Evolutionary conservation across 2,329 filamentous ascomycete genomes (phyloP).

Genomic region (Ceratocystis smalleyi): DNA sequence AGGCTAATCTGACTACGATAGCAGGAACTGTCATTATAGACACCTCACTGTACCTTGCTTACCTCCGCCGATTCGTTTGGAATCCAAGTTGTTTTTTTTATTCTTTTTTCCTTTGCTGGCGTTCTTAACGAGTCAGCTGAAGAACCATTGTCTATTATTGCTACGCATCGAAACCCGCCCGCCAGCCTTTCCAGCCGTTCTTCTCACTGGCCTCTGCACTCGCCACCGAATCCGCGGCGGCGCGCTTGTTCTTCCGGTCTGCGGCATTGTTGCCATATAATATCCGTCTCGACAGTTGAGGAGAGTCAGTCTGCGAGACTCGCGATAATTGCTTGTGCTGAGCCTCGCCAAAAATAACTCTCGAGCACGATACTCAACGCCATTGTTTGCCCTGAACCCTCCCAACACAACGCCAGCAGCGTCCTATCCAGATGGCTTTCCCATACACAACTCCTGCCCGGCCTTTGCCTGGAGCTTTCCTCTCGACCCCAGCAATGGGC

Average conservation of each 20-base stretch:
- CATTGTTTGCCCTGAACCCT: not conserved
- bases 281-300: not conserved
- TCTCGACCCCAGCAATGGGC: slow-evolving; percentile 55
- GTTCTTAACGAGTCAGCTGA: not conserved
- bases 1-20: not conserved
- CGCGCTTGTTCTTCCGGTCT: not conserved
- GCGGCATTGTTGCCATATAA: not conserved
- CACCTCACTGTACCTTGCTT: not conserved
- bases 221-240: not conserved
- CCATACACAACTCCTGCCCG: slow-evolving; percentile 50
- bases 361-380: not conserved
- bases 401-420: not conserved
- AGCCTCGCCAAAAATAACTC: not conserved
- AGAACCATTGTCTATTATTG: not conserved
- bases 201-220: not conserved
- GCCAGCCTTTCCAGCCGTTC: not conserved
- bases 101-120: not conserved
- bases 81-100: not conserved
- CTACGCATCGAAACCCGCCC: not conserved
- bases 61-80: not conserved
- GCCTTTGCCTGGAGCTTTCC: slow-evolving; percentile 57
- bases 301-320: not conserved
- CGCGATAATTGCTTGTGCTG: too few species aligned
- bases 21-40: not conserved
- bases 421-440: slow-evolving; percentile 34